Conservation (phyloP, 257 asterid genomes). For the Nyctanthes arbortristis region DNA sequence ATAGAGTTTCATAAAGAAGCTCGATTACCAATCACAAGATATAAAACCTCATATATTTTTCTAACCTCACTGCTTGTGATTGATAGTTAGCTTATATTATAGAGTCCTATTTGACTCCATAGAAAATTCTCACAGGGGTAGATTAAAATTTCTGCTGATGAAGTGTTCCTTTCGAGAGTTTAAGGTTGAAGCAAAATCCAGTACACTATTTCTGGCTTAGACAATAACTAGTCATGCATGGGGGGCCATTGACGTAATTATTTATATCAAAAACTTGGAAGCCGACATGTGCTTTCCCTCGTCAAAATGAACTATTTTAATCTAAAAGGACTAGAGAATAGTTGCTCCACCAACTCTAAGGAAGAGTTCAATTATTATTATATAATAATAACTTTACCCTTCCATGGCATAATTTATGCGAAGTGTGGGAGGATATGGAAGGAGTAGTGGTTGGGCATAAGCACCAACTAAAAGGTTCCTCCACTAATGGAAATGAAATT, state of each 20-base stretch:
- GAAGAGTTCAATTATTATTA: background rate
- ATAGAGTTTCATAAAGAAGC: no score
- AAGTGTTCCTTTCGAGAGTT: slow-evolving; percentile 11
- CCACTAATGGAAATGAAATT: slow-evolving; percentile 23
- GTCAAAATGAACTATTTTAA: no score
- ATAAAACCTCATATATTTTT: no score
- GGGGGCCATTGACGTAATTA: background rate
- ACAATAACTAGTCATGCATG: background rate
- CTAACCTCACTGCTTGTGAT: no score
- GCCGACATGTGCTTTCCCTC: background rate
- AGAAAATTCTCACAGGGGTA: no score
- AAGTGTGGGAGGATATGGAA: slow-evolving; percentile 9
- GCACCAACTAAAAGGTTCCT: background rate
- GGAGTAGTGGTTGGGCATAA: slow-evolving; percentile 16
- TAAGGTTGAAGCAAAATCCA: background rate
- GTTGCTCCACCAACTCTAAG: no score
- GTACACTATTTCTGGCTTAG: slow-evolving; percentile 4
- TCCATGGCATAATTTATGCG: background rate
- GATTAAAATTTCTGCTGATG: no score
- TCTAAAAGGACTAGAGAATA: no score
- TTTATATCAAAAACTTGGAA: background rate
- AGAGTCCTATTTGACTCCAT: no score
- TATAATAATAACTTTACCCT: background rate
- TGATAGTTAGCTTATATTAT: no score
- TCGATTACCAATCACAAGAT: no score